Evolutionary conservation across 805 yeast genomes (phyloP).

Genomic region (Yamadazyma scolyti): DNA sequence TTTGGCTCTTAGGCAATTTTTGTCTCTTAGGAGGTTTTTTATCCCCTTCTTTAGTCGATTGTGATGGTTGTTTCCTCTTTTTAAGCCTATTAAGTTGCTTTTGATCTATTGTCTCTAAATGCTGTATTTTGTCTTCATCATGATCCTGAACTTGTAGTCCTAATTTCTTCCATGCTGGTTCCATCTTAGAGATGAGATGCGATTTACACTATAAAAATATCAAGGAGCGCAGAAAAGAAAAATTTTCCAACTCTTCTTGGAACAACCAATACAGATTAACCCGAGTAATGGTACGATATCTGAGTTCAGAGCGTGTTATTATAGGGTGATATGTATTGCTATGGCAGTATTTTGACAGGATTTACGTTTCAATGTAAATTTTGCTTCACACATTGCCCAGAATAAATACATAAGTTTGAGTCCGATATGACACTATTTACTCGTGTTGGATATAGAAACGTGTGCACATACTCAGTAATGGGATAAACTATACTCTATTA

Average conservation of each 20-base stretch:
- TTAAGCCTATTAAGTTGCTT: constrained; percentile 41
- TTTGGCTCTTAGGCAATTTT: constrained; percentile 64
- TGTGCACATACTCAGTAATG: constrained; percentile 29
- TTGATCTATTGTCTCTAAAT: constrained; percentile 30
- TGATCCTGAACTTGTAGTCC: constrained; percentile 62
- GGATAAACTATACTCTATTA: constrained; percentile 22
- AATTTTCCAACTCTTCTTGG: not conserved
- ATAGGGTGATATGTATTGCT: not conserved
- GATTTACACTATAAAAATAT: too few relatives aligned
- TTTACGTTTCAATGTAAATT: constrained; percentile 7
- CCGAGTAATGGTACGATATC: too few relatives aligned
- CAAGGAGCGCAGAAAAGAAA: not conserved
- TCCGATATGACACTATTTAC: constrained; percentile 29
- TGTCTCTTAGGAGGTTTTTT: constrained; percentile 67
- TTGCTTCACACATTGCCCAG: constrained; percentile 29
- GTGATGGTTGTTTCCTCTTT: constrained; percentile 4
- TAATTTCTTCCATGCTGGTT: constrained; percentile 79
- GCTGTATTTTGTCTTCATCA: constrained; percentile 40
- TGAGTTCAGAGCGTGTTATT: constrained; percentile 1
- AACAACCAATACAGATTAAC: too few relatives aligned
- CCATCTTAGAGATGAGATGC: constrained; percentile 8
- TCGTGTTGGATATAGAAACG: constrained; percentile 41
- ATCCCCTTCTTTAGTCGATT: constrained; percentile 6
- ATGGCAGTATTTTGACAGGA: constrained; percentile 13
- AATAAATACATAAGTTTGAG: constrained; percentile 46